phyloP scores from a whole-genome alignment of 768 basidiomycete species.

The Tricholoma sp. region DNA sequence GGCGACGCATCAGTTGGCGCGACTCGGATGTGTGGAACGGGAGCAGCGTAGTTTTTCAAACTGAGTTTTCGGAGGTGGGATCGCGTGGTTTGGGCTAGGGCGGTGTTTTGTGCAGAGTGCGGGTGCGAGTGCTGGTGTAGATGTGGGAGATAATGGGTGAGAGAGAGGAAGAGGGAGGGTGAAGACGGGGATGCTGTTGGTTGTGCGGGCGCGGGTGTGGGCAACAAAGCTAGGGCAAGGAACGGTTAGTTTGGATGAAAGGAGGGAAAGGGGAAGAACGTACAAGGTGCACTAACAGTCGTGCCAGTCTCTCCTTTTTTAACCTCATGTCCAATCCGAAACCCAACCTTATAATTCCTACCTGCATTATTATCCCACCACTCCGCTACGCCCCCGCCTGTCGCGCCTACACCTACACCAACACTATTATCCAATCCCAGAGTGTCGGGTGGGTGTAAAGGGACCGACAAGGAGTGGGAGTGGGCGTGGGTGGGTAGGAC shows the following conservation, averaged over 20 bases:
- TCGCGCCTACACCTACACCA: no score
- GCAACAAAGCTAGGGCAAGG: neutral
- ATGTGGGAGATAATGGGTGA: neutral
- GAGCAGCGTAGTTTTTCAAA: conserved; percentile 48
- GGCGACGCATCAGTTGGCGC: no score
- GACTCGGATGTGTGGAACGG: no score
- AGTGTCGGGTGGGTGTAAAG: no score
- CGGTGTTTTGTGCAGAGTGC: conserved; percentile 10
- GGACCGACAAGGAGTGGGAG: no score
- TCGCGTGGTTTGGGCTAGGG: conserved; percentile 29
- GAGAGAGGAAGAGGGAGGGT: conserved; percentile 2
- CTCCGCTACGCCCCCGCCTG: conserved; percentile 35
- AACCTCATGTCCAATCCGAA: no score
- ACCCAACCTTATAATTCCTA: conserved; percentile 72
- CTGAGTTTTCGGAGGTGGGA: conserved; percentile 34
- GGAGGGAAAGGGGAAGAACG: conserved; percentile 11
- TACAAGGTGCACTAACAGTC: conserved; percentile 29
- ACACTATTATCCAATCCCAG: conserved; percentile 19
- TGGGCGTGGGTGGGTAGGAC: no score
- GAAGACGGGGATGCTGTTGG: conserved; percentile 5
- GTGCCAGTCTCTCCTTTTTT: neutral
- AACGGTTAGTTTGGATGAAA: neutral
- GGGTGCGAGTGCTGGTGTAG: conserved; percentile 1
- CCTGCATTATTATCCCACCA: conserved; percentile 93
- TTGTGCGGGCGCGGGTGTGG: conserved; percentile 1